phyloP scores from a whole-genome alignment of 2,329 filamentous ascomycete species.

The Pseudodiploospora longispora region DNA sequence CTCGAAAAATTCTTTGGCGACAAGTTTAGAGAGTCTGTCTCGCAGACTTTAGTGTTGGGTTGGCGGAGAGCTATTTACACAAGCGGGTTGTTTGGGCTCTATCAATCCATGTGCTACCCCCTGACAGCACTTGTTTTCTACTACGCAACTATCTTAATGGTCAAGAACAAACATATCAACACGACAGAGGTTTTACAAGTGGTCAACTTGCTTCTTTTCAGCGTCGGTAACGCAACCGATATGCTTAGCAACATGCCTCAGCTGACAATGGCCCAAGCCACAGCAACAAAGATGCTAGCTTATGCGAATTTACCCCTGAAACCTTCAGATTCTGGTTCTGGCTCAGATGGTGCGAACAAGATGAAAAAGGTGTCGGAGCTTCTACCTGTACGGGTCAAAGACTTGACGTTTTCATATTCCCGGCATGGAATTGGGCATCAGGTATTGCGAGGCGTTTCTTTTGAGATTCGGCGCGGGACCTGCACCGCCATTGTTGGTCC shows the following conservation, averaged over 20 bases:
- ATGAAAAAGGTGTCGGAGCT: slow-evolving; percentile 16
- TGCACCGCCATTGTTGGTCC: slow-evolving; percentile 73
- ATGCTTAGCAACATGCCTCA: slow-evolving; percentile 73
- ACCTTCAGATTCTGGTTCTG: slow-evolving; percentile 47
- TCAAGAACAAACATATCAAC: slow-evolving; percentile 33
- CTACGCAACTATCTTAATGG: slow-evolving; percentile 63
- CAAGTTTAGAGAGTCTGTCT: slow-evolving; percentile 50
- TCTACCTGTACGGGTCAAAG: slow-evolving; percentile 38
- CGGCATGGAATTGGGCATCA: slow-evolving; percentile 34
- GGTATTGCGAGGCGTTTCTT: slow-evolving; percentile 57
- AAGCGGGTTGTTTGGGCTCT: slow-evolving; percentile 68
- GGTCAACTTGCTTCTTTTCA: slow-evolving; percentile 76
- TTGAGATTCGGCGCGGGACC: slow-evolving; percentile 54
- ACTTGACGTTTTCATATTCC: slow-evolving; percentile 67
- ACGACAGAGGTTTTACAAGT: slow-evolving; percentile 61
- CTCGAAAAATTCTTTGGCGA: slow-evolving; percentile 62
- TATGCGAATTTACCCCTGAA: slow-evolving; percentile 53
- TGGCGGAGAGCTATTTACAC: slow-evolving; percentile 57
- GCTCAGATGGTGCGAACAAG: slow-evolving; percentile 22
- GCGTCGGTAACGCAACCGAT: slow-evolving; percentile 62
- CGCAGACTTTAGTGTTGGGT: slow-evolving; percentile 50
- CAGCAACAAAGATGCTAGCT: slow-evolving; percentile 63
- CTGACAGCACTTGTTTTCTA: slow-evolving; percentile 75
- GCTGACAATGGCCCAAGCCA: slow-evolving; percentile 64
- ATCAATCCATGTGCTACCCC: slow-evolving; percentile 63